These are phyloP conservation scores for Primulina eburnea DNA, from an alignment of 257 asterid species.

Conservation along the genomic window DNA sequence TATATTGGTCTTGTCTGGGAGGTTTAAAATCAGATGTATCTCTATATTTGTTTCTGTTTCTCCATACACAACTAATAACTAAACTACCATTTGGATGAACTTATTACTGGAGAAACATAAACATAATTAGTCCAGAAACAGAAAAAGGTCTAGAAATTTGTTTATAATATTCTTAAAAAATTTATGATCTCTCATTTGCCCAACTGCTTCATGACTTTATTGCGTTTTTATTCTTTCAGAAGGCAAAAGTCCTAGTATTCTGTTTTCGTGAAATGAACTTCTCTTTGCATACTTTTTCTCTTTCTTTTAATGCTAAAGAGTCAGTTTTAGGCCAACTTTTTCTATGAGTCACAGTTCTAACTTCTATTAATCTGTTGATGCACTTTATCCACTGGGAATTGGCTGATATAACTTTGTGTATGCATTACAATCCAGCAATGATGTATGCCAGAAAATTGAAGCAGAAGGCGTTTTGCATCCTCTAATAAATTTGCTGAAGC, in stretches of 20 bases:
- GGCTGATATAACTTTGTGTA: conserved; percentile 19
- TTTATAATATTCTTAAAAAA: not conserved
- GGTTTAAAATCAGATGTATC: too few relatives aligned
- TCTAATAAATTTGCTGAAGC: conserved; percentile 54
- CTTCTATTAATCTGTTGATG: conserved; percentile 6
- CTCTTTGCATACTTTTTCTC: not conserved
- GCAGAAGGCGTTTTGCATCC: conserved; percentile 68
- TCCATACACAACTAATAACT: not conserved
- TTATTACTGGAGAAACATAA: not conserved
- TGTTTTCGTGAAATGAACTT: not conserved
- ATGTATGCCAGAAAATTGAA: conserved; percentile 64
- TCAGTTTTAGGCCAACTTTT: conserved; percentile 11
- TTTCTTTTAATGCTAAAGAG: conserved; percentile 12
- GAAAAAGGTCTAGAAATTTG: not conserved
- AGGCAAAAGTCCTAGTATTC: not conserved
- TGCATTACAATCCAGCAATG: conserved; percentile 52
- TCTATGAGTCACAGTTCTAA: conserved; percentile 4
- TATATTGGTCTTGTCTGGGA: not conserved
- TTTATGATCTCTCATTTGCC: not conserved
- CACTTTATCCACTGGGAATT: conserved; percentile 14
- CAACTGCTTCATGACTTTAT: not conserved
- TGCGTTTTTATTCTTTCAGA: not conserved
- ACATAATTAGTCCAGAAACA: not conserved
- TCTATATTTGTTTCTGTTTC: not conserved
- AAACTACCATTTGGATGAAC: not conserved